Percentiles rank a stretch among this genome's conserved stretches.
Evolutionary conservation across 345 rosid genomes (phyloP).

Genomic region (Psidium guajava): DNA sequence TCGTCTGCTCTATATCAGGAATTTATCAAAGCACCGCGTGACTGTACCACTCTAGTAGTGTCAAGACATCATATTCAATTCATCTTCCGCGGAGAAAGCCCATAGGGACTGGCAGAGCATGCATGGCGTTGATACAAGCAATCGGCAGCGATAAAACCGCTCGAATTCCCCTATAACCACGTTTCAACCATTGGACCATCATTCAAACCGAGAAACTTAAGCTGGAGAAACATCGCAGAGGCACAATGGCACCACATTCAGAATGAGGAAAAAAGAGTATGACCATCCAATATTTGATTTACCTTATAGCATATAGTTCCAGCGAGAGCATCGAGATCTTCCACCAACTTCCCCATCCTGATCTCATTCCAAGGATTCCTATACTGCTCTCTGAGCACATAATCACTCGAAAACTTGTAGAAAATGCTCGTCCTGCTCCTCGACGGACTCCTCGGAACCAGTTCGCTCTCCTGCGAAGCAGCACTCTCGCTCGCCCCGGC

Average conservation of each 20-base stretch:
- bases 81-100: neutral
- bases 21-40: neutral
- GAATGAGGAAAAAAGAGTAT: neutral
- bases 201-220: neutral
- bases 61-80: neutral
- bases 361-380: conserved; percentile 84
- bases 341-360: conserved; percentile 73
- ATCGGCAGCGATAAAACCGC: neutral
- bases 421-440: conserved; percentile 61
- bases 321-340: conserved; percentile 95
- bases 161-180: neutral
- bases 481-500: neutral
- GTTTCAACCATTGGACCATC: neutral
- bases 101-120: neutral
- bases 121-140: neutral
- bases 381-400: conserved; percentile 65
- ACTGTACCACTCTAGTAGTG: neutral
- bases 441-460: conserved; percentile 42
- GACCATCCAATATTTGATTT: neutral
- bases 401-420: conserved; percentile 70
- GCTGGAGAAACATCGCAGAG: neutral
- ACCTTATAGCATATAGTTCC: conserved; percentile 86
- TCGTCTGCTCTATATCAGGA: neutral
- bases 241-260: neutral
- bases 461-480: conserved; percentile 12